These are phyloP conservation scores for Infundibulicybe gibba DNA, from an alignment of 768 basidiomycete genomes.

Conservation along the genomic window DNA sequence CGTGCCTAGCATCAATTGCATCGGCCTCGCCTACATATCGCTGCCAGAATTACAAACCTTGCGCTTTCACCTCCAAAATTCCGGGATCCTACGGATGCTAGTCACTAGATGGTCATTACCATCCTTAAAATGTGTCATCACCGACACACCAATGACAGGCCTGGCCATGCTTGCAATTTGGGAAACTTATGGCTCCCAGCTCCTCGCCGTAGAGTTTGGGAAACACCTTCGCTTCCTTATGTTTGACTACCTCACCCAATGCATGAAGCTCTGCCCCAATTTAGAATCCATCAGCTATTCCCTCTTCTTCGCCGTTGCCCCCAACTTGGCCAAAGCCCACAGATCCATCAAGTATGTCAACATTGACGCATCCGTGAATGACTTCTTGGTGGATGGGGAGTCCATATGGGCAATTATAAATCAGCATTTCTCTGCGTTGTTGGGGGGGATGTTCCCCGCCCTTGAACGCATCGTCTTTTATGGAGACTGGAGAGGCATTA, in stretches of 20 bases:
- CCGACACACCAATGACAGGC: conserved; percentile 41
- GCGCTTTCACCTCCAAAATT: conserved; percentile 45
- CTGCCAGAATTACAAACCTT: conserved; percentile 51
- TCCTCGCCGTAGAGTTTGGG: conserved; percentile 56
- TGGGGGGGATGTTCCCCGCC: conserved; percentile 36
- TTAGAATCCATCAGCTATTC: conserved; percentile 55
- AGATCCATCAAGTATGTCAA: conserved; percentile 41
- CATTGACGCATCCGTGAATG: conserved; percentile 47
- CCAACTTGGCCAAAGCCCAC: conserved; percentile 15
- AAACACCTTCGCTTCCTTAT: conserved; percentile 51
- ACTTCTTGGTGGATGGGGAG: conserved; percentile 30
- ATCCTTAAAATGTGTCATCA: conserved; percentile 44
- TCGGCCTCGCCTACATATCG: conserved; percentile 21
- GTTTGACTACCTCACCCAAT: conserved; percentile 40
- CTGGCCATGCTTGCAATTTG: conserved; percentile 42
- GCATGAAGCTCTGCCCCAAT: conserved; percentile 42
- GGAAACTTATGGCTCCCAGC: conserved; percentile 44
- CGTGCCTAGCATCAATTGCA: conserved; percentile 24
- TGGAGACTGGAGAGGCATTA: conserved; percentile 47
- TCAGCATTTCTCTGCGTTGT: conserved; percentile 44
- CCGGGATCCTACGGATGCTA: conserved; percentile 49
- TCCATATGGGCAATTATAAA: conserved; percentile 37
- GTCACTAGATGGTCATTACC: conserved; percentile 47
- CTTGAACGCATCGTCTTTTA: conserved; percentile 44
- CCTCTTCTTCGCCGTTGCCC: conserved; percentile 43